Evolutionary conservation across 352 stramenopile species (phyloP), one percentile per base, ranked within the genome.

Genomic region (Elongisporangium senticosum): DNA sequence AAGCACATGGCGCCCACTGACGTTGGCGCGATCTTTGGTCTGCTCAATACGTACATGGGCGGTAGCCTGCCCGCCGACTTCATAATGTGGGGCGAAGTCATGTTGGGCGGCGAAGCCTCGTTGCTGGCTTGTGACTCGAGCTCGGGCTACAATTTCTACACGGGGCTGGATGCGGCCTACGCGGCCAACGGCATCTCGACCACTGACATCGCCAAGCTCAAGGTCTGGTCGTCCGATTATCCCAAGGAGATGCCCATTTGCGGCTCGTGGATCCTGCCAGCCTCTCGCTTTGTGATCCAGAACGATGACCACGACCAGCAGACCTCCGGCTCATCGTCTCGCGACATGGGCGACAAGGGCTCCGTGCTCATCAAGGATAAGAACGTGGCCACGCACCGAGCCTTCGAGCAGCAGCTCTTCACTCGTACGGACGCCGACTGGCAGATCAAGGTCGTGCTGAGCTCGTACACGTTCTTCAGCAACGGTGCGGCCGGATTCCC

Each of bases 301-400:
- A 91, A 90, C 60, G 82, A 90, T 28, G 79, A 89, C 59, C 74
- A 85, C 58, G 82, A 91, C 65, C 82, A 91, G 56, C 77, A 91
- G 52, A 68, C 62, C 49, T 63, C 69, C 0, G 79, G 74, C 17
- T 86, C 74, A 7, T 69, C 55, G 1, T 69, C 77, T 15, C 76
- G 81, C 4, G 65, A 83, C 33, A 91, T 91, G 81, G 67, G 71
- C 0, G 62, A 74, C 48, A 63, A 71, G 26, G 81, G 79, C 2
- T 88, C 74, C 2, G 63, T 91, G 0, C 62, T 89, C 11, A 61
- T 91, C 47, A 80, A 78, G 51, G 68, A 70, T 37, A 74, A 78
- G 51, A 55, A 85, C 53, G 77, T 87, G 6, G 56, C n/a, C 7
- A 61, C 49, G 10, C 79, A 91, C 58, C 75, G 76, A 43, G 52